These are phyloP conservation scores for Vanrija sp. DNA, from an alignment of 1,284 basidiomycete species.

Conservation along the genomic window DNA sequence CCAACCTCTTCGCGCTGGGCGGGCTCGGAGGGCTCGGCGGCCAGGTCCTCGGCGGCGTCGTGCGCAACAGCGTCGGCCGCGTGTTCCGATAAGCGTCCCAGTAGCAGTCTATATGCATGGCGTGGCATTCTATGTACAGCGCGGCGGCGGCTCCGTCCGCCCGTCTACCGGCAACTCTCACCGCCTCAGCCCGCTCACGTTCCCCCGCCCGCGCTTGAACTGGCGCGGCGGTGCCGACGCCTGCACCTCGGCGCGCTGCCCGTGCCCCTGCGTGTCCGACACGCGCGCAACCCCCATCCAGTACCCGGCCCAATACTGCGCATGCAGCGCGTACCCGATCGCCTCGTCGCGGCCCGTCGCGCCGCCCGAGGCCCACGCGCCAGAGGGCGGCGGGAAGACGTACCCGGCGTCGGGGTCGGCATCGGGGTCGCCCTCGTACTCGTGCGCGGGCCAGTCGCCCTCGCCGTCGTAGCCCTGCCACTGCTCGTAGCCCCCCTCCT, in stretches of 20 bases:
- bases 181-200: too few species aligned
- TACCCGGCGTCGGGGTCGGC: background rate
- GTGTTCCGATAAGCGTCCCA: constrained; percentile 55
- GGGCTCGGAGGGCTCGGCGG: constrained; percentile 68
- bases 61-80: constrained; percentile 74
- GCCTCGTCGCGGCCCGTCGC: constrained; percentile 27
- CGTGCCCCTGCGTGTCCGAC: background rate
- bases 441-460: constrained; percentile 1
- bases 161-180: too few species aligned
- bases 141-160: too few species aligned
- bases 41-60: constrained; percentile 68
- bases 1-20: constrained; percentile 55
- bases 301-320: constrained; percentile 48
- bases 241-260: background rate
- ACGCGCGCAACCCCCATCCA: constrained; percentile 44
- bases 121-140: too few species aligned
- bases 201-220: too few species aligned
- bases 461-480: background rate
- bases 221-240: too few species aligned
- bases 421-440: background rate
- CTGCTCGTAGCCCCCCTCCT: background rate
- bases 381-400: constrained; percentile 15
- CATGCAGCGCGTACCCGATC: constrained; percentile 38
- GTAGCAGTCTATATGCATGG: too few species aligned
- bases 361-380: constrained; percentile 8